phyloP scores from a whole-genome alignment of 352 stramenopile genomes.

The Pythium pyrilobum region DNA sequence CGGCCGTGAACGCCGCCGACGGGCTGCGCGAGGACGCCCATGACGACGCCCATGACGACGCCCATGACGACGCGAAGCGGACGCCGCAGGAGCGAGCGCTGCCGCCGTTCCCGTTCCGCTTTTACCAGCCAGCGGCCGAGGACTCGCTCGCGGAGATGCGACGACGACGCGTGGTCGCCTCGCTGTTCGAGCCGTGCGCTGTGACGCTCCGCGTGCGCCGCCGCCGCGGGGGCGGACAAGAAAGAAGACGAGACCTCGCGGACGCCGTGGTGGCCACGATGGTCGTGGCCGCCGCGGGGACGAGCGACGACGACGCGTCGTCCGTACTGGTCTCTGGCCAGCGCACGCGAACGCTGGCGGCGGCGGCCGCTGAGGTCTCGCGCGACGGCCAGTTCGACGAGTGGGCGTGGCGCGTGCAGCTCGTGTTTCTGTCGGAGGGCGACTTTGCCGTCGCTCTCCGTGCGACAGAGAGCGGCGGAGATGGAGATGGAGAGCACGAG shows the following conservation, averaged over 20 bases:
- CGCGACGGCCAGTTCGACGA: background rate
- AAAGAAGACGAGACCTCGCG: background rate
- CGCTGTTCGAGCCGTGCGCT: slow-evolving; percentile 11
- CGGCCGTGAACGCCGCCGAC: background rate
- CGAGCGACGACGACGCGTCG: background rate
- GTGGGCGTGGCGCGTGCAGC: slow-evolving; percentile 27
- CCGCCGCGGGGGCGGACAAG: background rate
- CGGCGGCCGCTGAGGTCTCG: background rate
- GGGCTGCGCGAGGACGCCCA: background rate
- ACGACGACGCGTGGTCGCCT: background rate
- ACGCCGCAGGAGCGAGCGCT: too few relatives aligned
- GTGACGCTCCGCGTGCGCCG: slow-evolving; percentile 3
- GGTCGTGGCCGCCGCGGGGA: too few relatives aligned
- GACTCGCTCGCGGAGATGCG: background rate
- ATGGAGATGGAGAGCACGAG: background rate
- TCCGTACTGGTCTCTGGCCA: slow-evolving; percentile 9
- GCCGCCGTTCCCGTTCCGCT: slow-evolving; percentile 15
- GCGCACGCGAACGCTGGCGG: slow-evolving; percentile 1
- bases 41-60: background rate
- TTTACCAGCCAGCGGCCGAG: slow-evolving; percentile 7
- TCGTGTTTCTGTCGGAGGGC: slow-evolving; percentile 62
- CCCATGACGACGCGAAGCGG: too few relatives aligned
- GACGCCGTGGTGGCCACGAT: background rate
- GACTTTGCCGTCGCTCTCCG: slow-evolving; percentile 39
- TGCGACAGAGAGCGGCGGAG: background rate